These are phyloP conservation scores for Crithidia bombi DNA, from an alignment of 208 protist genomes.

Conservation along the genomic window DNA sequence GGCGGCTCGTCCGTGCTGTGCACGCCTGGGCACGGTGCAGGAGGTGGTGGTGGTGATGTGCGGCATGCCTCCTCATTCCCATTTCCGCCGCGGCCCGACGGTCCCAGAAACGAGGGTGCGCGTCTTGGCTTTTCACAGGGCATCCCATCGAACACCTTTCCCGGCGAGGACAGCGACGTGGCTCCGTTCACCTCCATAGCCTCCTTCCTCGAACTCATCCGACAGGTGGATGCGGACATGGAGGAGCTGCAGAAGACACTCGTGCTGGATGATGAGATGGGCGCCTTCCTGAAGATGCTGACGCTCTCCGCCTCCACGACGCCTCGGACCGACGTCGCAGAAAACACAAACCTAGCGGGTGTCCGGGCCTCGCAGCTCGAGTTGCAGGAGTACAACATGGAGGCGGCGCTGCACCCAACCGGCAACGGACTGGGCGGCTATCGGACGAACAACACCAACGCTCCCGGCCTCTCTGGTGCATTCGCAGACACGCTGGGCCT, in stretches of 20 bases:
- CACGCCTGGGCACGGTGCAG: not conserved
- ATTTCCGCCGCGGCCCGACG: not conserved
- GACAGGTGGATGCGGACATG: constrained; percentile 53
- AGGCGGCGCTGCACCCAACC: constrained; percentile 65
- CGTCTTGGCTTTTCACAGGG: constrained; percentile 7
- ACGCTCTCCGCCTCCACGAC: constrained; percentile 85
- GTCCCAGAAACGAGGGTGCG: not conserved
- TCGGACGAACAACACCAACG: constrained; percentile 1
- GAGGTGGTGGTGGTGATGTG: not conserved
- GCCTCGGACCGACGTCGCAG: constrained; percentile 48
- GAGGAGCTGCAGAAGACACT: constrained; percentile 60
- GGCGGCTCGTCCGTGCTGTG: not conserved
- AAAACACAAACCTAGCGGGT: not conserved
- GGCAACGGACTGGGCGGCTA: constrained; percentile 32
- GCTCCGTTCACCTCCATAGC: constrained; percentile 67
- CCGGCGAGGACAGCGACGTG: constrained; percentile 33
- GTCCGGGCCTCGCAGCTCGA: constrained; percentile 20
- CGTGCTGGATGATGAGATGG: constrained; percentile 86
- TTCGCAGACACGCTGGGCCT: not conserved
- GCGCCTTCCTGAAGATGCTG: constrained; percentile 84
- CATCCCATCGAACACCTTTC: constrained; percentile 17
- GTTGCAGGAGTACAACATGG: constrained; percentile 47
- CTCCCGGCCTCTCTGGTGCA: not conserved
- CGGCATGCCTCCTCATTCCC: not conserved
- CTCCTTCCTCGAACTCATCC: constrained; percentile 53